A percentile compares a stretch with the other conserved stretches of the same genome.
phyloP scores from a whole-genome alignment of 495 filamentous ascomycete species.

The Neurospora pannonica region DNA sequence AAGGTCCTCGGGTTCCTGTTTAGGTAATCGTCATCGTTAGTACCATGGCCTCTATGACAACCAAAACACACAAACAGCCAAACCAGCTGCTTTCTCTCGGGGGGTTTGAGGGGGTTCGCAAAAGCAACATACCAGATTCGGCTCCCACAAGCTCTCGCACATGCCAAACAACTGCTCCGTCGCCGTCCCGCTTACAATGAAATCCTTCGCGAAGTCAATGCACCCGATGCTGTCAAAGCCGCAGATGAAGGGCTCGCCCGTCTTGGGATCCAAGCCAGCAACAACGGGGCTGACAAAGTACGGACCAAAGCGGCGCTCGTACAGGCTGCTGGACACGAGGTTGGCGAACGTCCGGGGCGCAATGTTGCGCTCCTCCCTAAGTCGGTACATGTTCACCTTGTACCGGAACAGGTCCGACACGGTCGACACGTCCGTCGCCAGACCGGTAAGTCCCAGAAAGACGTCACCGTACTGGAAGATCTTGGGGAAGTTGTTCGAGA shows the following conservation, averaged over 20 bases:
- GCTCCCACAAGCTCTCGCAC: constrained; percentile 97
- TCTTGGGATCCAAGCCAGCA: constrained; percentile 86
- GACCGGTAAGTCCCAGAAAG: constrained; percentile 92
- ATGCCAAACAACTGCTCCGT: constrained; percentile 97
- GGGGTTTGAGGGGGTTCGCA: background rate
- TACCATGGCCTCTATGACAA: background rate
- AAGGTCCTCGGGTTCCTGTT: constrained; percentile 77
- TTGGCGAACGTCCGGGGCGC: constrained; percentile 91
- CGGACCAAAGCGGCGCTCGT: constrained; percentile 91
- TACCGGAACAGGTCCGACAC: constrained; percentile 96
- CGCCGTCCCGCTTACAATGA: constrained; percentile 94
- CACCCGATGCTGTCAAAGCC: constrained; percentile 99
- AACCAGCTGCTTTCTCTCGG: no score
- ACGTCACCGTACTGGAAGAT: constrained; percentile 96
- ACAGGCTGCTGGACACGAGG: constrained; percentile 79
- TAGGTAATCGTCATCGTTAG: background rate
- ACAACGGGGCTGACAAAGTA: constrained; percentile 93
- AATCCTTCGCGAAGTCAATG: constrained; percentile 98
- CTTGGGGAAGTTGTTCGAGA: constrained; percentile 99
- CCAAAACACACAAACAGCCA: background rate
- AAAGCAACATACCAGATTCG: constrained; percentile 62
- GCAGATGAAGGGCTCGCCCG: constrained; percentile 91
- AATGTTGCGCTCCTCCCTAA: constrained; percentile 94
- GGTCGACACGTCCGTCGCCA: constrained; percentile 90
- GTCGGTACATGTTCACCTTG: constrained; percentile 99